Percentiles rank a stretch among this genome's conserved stretches.
Conservation (phyloP, 345 rosid species). For the Dimocarpus longan region DNA sequence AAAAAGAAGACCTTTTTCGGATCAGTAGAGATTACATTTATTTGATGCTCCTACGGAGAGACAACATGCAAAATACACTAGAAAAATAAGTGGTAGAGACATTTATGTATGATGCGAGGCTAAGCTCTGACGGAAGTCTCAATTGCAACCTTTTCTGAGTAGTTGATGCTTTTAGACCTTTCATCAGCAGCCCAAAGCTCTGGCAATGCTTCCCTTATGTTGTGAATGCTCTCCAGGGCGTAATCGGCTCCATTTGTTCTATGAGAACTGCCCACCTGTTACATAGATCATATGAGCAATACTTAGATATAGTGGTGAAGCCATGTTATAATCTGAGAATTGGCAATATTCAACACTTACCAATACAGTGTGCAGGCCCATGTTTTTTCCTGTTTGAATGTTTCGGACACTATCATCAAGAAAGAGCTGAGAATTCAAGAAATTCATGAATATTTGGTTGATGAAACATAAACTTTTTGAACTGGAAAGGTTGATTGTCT, state of each 20-base stretch:
- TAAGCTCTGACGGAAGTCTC: constrained; percentile 71
- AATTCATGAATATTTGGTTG: not conserved
- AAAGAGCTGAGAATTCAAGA: constrained; percentile 55
- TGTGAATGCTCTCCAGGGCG: constrained; percentile 82
- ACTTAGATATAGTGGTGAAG: no score
- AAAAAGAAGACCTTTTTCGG: no score
- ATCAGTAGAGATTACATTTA: not conserved
- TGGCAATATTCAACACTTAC: constrained; percentile 36
- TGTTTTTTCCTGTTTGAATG: constrained; percentile 62
- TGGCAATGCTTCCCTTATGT: constrained; percentile 74
- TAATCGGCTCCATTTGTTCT: constrained; percentile 69
- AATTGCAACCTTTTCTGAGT: constrained; percentile 47
- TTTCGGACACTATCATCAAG: constrained; percentile 86
- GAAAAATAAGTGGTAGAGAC: not conserved
- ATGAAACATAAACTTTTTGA: not conserved
- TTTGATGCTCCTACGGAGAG: not conserved
- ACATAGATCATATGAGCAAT: not conserved
- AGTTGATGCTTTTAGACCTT: constrained; percentile 40
- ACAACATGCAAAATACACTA: not conserved
- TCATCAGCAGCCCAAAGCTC: constrained; percentile 65
- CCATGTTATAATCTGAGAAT: no score
- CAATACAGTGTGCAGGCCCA: constrained; percentile 78
- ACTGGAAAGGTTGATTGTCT: not conserved
- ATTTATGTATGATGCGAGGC: not conserved
- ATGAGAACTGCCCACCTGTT: constrained; percentile 71